A percentile compares a stretch with the other conserved stretches of the same genome.
Conservation (phyloP, 495 filamentous ascomycete species). For the Neurospora tetrasperma region DNA sequence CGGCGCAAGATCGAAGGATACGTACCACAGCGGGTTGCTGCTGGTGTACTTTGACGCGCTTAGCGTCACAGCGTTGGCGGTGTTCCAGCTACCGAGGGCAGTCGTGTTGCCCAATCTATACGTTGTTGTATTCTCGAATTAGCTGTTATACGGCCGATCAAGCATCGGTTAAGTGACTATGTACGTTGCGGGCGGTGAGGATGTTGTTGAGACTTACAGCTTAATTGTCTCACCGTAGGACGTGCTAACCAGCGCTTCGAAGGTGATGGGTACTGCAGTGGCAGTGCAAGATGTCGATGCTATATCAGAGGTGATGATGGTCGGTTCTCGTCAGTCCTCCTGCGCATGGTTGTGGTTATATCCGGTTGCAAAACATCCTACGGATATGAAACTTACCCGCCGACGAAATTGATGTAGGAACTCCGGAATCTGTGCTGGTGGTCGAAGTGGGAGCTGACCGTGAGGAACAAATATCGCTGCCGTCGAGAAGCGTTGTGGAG, state of each 20-base stretch:
- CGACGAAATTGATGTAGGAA: background rate
- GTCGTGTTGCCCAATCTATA: slow-evolving; percentile 38
- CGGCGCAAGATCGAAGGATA: slow-evolving; percentile 36
- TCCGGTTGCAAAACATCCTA: background rate
- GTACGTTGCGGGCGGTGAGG: background rate
- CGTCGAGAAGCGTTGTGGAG: slow-evolving; percentile 22
- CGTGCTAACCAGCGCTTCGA: slow-evolving; percentile 46
- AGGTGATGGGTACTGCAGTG: slow-evolving; percentile 45
- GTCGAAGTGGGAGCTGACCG: background rate
- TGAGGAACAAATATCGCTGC: slow-evolving; percentile 31
- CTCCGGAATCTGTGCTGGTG: background rate
- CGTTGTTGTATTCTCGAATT: background rate
- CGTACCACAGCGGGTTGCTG: slow-evolving; percentile 49
- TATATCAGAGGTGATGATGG: background rate
- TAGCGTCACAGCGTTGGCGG: slow-evolving; percentile 38
- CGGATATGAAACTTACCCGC: background rate
- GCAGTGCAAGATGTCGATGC: slow-evolving; percentile 24
- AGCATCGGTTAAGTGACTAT: too few relatives aligned
- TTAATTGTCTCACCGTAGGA: slow-evolving; percentile 47
- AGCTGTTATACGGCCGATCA: background rate
- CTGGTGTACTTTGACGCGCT: slow-evolving; percentile 45
- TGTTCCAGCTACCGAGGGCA: slow-evolving; percentile 48
- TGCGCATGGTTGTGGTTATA: background rate
- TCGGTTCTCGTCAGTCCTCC: background rate
- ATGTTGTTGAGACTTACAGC: slow-evolving; percentile 22